Base-by-base conservation (phyloP, 371 early-diverging fungal genomes). In the Lichtheimia ornata region DNA sequence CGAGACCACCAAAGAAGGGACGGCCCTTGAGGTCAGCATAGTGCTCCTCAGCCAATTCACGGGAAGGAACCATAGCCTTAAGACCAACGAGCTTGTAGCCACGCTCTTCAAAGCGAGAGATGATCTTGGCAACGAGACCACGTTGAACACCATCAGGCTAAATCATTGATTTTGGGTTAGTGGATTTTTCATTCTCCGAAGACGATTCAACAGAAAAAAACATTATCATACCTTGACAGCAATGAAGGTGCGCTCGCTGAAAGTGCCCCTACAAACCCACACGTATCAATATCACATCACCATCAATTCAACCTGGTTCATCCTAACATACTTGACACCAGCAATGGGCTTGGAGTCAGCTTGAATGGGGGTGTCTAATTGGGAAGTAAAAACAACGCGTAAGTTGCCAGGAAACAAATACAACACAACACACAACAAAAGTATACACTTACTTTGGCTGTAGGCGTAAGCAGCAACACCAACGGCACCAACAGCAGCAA, bases 1-100 rank as follows among this genome's bases (percentile, higher is more conserved):
- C 86, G 35, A 97, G 85, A 63, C 84, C 83, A 58, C 85, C 83
- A 87, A 95, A 97, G 89, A 96, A 97, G 59, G 91, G 86, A 84
- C 92, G 94, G 64, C 69, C 68, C 62, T 75, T 83, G 51, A 94
- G 86, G 71, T 97, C 96, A 50, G 68, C 84, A 83, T 97, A 98
- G 87, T 98, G 98, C 81, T 91, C 70, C 72, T 91, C 86, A 56
- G 95, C 84, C 59, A 89, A 84, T 58, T 85, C 85, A 72, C 82
- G 71, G 65, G 81, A 74, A 44, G 94, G 90, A 59, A 70, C 77
- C 56, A 77, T 56, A 49, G 80, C 75, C 80, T 80, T 80, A 55
- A 80, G 58, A 54, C 75, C 80, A 54, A 80, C 80, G 53, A 88
- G 81, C 78, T 89, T 88, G 78, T 84, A 90, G 28, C 88, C 90